Percentiles rank a stretch among this genome's conserved stretches.
phyloP scores from a whole-genome alignment of 495 filamentous ascomycete species.

The Penicillium psychrofluorescens region DNA sequence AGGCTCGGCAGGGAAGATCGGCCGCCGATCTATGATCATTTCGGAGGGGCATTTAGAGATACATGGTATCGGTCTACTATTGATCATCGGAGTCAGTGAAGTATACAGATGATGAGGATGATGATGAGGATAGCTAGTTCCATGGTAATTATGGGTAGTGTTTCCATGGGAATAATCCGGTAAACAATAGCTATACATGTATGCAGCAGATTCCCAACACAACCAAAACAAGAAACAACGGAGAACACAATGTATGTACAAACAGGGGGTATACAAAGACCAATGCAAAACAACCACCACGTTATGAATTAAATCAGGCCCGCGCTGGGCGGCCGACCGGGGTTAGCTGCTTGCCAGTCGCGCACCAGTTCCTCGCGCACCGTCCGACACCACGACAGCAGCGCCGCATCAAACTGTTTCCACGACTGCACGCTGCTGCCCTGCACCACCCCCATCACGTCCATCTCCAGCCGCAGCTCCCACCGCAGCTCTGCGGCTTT shows the following conservation, averaged over 20 bases:
- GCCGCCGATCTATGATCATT: too few relatives aligned
- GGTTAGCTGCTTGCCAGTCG: slow-evolving; percentile 44
- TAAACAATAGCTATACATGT: too few relatives aligned
- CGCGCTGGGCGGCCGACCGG: slow-evolving; percentile 18
- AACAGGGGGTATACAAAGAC: too few relatives aligned
- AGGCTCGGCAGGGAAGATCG: too few relatives aligned
- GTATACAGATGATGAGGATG: too few relatives aligned
- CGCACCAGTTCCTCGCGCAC: slow-evolving; percentile 69
- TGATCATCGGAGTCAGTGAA: too few relatives aligned
- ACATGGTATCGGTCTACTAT: too few relatives aligned
- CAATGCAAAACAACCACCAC: background rate
- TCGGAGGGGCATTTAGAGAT: too few relatives aligned
- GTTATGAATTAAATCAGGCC: slow-evolving; percentile 13
- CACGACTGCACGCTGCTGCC: slow-evolving; percentile 57
- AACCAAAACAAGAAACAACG: slow-evolving; percentile 13
- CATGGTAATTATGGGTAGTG: too few relatives aligned
- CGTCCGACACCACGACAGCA: slow-evolving; percentile 69
- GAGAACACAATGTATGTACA: slow-evolving; percentile 4
- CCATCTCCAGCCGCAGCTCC: slow-evolving; percentile 79
- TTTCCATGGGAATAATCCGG: too few relatives aligned
- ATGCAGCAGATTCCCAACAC: background rate
- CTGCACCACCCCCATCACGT: slow-evolving; percentile 81
- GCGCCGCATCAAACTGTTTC: slow-evolving; percentile 70
- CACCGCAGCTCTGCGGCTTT: slow-evolving; percentile 93
- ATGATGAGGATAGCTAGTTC: too few relatives aligned